Evolutionary conservation across 2,329 filamentous ascomycete genomes (phyloP), one percentile per base, ranked within the genome.

Genomic region (Colletotrichum sp.): DNA sequence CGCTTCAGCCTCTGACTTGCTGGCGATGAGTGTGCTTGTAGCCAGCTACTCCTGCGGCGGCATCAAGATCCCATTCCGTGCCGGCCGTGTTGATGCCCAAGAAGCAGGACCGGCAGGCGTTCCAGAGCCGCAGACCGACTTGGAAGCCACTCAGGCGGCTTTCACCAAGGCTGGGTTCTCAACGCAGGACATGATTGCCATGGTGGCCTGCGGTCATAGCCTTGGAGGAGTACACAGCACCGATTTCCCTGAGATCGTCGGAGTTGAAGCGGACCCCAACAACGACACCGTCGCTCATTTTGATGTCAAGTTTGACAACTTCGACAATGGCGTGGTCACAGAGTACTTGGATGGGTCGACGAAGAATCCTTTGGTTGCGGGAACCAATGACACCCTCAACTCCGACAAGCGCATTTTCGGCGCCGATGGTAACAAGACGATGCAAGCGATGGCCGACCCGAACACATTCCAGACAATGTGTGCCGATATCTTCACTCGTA

Each of bases 321-420:
- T 89, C 63, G 87, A 90, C 69, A 86, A 86, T 48, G 82, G 79
- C 1, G 82, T 89, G 61, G 86, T 85, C 6, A 83, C 83, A 1
- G 86, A 88, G 71, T 89, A 86, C 64, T 66, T 89, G 11, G 81
- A 81, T 22, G 85, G 84, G 6, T 84, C 82, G 1, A 85, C 86
- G 25, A 83, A 82, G 34, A 85, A 89, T 78, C 85, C 87, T 3
- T 80, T 90, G 27, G 83, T 86, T 1, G 82, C 85, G 59, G 82
- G 82, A 3, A 79, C 82, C 48, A 86, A 88, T 71, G 79, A 81
- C 5, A 85, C 84, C 2, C 79, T 81, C 8, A 82, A 81, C 76
- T 88, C 87, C 0, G 88, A 90, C 75, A 81, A 80, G 70, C 82
- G 82, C 5, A 84, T 89, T 27, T 90, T 87, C 75, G 79, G 78